These are phyloP conservation scores for Phytophthora citricola DNA, from an alignment of 352 stramenopile species.

Conservation along the genomic window DNA sequence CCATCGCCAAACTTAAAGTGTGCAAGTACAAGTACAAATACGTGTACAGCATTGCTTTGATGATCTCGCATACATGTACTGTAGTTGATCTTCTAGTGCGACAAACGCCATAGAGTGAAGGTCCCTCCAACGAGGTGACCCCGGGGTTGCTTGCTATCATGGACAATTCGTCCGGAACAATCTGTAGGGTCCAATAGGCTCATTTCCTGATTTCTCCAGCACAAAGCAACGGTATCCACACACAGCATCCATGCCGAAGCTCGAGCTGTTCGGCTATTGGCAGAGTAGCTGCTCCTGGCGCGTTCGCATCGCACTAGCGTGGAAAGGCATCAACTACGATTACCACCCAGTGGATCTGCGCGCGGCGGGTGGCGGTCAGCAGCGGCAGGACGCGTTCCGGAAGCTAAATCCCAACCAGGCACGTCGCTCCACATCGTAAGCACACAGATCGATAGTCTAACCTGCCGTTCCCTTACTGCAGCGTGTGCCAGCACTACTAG, in stretches of 20 bases:
- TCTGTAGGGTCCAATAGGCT: not conserved
- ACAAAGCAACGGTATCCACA: not conserved
- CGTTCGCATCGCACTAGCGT: slow-evolving; percentile 88
- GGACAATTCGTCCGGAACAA: too few species aligned
- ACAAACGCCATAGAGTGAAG: not conserved
- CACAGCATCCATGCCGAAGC: slow-evolving; percentile 11
- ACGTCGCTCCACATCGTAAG: not conserved
- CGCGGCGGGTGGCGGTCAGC: slow-evolving; percentile 55
- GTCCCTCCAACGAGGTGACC: not conserved
- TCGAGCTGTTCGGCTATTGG: slow-evolving; percentile 84
- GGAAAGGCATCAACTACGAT: slow-evolving; percentile 88
- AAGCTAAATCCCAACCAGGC: slow-evolving; percentile 78
- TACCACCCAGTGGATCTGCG: slow-evolving; percentile 81
- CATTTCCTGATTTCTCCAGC: slow-evolving; percentile 10
- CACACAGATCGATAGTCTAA: not conserved
- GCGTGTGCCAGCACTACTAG: slow-evolving; percentile 83
- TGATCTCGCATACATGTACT: too few species aligned
- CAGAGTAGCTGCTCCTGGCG: slow-evolving; percentile 91
- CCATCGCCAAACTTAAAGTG: too few species aligned
- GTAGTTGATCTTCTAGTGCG: too few species aligned
- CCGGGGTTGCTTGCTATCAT: too few species aligned
- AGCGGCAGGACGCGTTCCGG: slow-evolving; percentile 58
- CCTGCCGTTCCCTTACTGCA: slow-evolving; percentile 18
- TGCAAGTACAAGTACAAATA: too few species aligned
- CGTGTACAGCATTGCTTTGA: too few species aligned